These are phyloP conservation scores for Moringa oleifera DNA, from an alignment of 345 rosid species.

Conservation along the genomic window DNA sequence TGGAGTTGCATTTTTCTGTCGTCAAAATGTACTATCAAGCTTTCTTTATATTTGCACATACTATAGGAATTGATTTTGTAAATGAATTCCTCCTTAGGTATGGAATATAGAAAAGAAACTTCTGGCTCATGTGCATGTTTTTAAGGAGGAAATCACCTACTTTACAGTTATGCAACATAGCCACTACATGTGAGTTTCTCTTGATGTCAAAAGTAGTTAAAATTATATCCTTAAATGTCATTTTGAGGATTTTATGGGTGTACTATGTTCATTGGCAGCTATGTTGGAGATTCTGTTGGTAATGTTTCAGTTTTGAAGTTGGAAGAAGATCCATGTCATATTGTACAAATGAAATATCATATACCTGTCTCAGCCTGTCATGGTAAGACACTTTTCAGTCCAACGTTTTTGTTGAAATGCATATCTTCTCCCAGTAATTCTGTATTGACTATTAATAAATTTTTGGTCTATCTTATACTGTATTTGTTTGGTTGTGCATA, in stretches of 20 bases:
- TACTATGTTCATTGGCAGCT: constrained; percentile 39
- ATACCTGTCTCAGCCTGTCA: constrained; percentile 70
- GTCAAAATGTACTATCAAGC: not conserved
- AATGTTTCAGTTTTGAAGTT: constrained; percentile 62
- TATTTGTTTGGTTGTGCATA: not conserved
- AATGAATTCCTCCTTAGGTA: constrained; percentile 38
- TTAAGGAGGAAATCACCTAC: constrained; percentile 56
- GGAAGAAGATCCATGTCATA: constrained; percentile 36
- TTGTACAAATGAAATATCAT: constrained; percentile 52
- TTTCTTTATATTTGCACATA: not conserved
- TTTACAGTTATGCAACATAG: constrained; percentile 56
- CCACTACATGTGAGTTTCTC: constrained; percentile 57
- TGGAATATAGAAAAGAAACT: constrained; percentile 79
- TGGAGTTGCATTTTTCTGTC: not conserved
- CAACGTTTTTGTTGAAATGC: not conserved
- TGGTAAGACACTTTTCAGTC: constrained; percentile 31
- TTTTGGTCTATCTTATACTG: too few relatives aligned
- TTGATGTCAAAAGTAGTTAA: not conserved
- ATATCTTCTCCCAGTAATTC: too few relatives aligned
- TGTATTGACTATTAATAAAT: too few relatives aligned
- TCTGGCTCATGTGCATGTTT: constrained; percentile 44
- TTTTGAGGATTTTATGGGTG: constrained; percentile 10
- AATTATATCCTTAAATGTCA: not conserved
- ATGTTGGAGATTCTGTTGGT: constrained; percentile 75
- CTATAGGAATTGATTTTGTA: constrained; percentile 5